These are phyloP conservation scores for Meyerozyma elateridarum DNA, from an alignment of 1,139 yeast genomes.

Conservation along the genomic window DNA sequence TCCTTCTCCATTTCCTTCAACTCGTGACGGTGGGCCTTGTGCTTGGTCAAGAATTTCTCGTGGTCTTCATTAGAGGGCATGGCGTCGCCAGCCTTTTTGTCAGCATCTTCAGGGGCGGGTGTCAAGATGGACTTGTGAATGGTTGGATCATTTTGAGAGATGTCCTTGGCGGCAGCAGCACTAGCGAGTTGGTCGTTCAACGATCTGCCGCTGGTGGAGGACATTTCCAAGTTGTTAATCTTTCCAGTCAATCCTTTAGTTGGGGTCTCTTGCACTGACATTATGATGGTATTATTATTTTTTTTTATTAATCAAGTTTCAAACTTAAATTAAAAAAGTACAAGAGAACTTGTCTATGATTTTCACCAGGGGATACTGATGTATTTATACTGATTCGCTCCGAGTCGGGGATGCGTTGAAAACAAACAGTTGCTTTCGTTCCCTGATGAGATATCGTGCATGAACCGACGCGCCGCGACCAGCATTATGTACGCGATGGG, in stretches of 20 bases:
- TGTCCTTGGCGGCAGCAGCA: slow-evolving; percentile 41
- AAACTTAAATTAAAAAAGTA: background rate
- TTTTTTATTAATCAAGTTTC: too few relatives aligned
- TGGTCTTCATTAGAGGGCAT: slow-evolving; percentile 31
- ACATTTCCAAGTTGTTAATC: slow-evolving; percentile 39
- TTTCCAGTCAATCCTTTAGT: slow-evolving; percentile 47
- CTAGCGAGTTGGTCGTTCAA: slow-evolving; percentile 45
- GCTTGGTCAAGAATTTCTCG: slow-evolving; percentile 50
- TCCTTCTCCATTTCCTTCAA: slow-evolving; percentile 75
- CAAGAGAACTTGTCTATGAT: background rate
- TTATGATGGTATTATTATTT: slow-evolving; percentile 11
- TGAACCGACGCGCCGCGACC: slow-evolving; percentile 4
- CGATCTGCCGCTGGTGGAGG: slow-evolving; percentile 29
- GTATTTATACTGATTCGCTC: slow-evolving; percentile 1
- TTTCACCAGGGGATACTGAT: background rate
- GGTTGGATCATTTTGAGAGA: slow-evolving; percentile 23
- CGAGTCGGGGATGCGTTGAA: slow-evolving; percentile 1
- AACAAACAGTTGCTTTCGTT: slow-evolving; percentile 4
- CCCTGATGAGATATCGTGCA: slow-evolving; percentile 4
- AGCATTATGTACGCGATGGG: too few relatives aligned
- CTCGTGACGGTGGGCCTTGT: slow-evolving; percentile 64
- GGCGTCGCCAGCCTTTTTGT: slow-evolving; percentile 16
- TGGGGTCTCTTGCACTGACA: slow-evolving; percentile 43
- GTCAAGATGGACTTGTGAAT: slow-evolving; percentile 10
- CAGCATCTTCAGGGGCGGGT: slow-evolving; percentile 10